Evolutionary conservation across 1,139 yeast genomes (phyloP).

Genomic region (Taphrina flavorubra): DNA sequence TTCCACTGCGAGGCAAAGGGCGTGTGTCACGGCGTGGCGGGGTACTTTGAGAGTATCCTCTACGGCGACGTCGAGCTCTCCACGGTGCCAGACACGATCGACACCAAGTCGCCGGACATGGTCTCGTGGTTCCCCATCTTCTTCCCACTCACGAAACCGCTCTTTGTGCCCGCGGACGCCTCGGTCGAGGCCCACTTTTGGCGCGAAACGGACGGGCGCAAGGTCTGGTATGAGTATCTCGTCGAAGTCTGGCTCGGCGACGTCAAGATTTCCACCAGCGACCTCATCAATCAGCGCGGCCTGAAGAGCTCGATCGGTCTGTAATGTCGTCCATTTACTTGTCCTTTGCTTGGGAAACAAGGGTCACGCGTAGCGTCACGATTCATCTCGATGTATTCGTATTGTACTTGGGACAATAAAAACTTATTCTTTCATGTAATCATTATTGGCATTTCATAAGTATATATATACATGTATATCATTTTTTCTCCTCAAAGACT

Average conservation of each 20-base stretch:
- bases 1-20: conserved; percentile 58
- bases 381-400: no score
- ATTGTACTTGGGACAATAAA: no score
- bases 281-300: conserved; percentile 54
- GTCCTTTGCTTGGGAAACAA: no score
- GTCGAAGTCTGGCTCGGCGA: conserved; percentile 59
- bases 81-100: conserved; percentile 58
- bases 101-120: conserved; percentile 60
- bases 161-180: conserved; percentile 60
- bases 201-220: conserved; percentile 54
- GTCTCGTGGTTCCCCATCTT: conserved; percentile 75
- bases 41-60: conserved; percentile 71
- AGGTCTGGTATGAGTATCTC: conserved; percentile 80
- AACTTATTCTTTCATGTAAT: neutral
- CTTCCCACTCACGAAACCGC: conserved; percentile 64
- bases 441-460: neutral
- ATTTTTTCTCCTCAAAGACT: neutral
- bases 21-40: conserved; percentile 73
- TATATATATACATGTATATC: neutral
- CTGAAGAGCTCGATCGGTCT: conserved; percentile 21
- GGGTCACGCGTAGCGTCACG: no score
- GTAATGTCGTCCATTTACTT: neutral
- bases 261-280: conserved; percentile 56
- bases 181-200: conserved; percentile 60
- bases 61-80: conserved; percentile 65